Conservation (phyloP, 805 yeast genomes). For the Cyberlindnera mrakii region DNA sequence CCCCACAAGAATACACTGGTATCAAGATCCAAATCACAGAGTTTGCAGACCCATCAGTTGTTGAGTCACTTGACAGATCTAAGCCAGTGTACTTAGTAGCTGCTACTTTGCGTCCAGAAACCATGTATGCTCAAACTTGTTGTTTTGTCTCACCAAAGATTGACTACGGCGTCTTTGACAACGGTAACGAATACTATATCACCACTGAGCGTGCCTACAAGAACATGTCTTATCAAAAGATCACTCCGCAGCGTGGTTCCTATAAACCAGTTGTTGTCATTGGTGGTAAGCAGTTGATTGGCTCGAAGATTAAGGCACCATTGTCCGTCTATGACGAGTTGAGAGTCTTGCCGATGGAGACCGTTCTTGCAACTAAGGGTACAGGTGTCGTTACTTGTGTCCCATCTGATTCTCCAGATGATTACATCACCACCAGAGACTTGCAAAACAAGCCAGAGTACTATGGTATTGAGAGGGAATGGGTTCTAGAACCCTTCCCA, state of each 20-base stretch:
- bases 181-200: conserved; percentile 69
- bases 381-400: conserved; percentile 99
- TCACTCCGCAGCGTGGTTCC: conserved; percentile 84
- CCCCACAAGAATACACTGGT: conserved; percentile 94
- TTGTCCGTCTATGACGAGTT: conserved; percentile 62
- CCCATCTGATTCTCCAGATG: conserved; percentile 99
- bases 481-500: conserved; percentile 78
- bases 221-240: conserved; percentile 92
- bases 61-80: conserved; percentile 31
- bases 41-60: conserved; percentile 41
- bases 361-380: conserved; percentile 91
- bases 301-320: conserved; percentile 85
- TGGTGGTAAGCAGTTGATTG: conserved; percentile 71
- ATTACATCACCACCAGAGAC: conserved; percentile 80
- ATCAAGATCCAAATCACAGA: conserved; percentile 76
- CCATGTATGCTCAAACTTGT: conserved; percentile 98
- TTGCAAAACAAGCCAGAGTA: conserved; percentile 85
- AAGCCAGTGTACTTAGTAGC: conserved; percentile 84
- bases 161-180: conserved; percentile 84
- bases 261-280: conserved; percentile 55
- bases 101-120: conserved; percentile 97
- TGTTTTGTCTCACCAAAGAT: conserved; percentile 97
- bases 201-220: conserved; percentile 94
- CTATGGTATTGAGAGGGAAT: conserved; percentile 75
- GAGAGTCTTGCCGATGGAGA: conserved; percentile 94